phyloP scores from a whole-genome alignment of 805 yeast genomes.

The Saccharomyces kudriavzevii region DNA sequence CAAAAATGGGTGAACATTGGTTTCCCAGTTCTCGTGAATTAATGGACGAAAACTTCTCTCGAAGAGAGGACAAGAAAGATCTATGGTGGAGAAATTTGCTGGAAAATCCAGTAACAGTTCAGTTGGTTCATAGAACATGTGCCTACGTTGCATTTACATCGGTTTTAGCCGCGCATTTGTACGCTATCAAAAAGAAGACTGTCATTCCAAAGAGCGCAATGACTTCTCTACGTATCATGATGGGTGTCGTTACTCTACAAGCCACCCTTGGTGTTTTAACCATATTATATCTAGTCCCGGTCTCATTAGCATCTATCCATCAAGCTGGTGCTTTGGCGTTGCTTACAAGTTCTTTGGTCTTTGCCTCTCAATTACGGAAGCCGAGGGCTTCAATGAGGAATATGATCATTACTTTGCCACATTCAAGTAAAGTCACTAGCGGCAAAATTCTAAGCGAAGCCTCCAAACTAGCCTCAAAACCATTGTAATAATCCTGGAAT shows the following conservation, averaged over 20 bases:
- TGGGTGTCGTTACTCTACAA: slow-evolving; percentile 81
- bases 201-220: slow-evolving; percentile 51
- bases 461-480: slow-evolving; percentile 25
- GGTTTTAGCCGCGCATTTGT: slow-evolving; percentile 62
- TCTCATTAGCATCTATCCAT: slow-evolving; percentile 87
- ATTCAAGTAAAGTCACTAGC: slow-evolving; percentile 24
- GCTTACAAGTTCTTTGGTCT: slow-evolving; percentile 66
- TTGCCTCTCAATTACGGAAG: slow-evolving; percentile 48
- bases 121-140: slow-evolving; percentile 76
- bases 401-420: slow-evolving; percentile 27
- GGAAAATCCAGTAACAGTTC: slow-evolving; percentile 95
- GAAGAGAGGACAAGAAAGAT: slow-evolving; percentile 61
- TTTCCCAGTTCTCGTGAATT: slow-evolving; percentile 73
- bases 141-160: slow-evolving; percentile 76
- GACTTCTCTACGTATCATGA: slow-evolving; percentile 51
- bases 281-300: slow-evolving; percentile 80
- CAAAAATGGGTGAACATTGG: slow-evolving; percentile 86
- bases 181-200: slow-evolving; percentile 47
- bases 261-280: slow-evolving; percentile 83
- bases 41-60: slow-evolving; percentile 63
- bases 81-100: slow-evolving; percentile 84
- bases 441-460: slow-evolving; percentile 32
- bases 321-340: slow-evolving; percentile 95
- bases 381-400: slow-evolving; percentile 43
- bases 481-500: background rate